Evolutionary conservation across 2,329 filamentous ascomycete species (phyloP).

Genomic region (Lecanicillium sp.): DNA sequence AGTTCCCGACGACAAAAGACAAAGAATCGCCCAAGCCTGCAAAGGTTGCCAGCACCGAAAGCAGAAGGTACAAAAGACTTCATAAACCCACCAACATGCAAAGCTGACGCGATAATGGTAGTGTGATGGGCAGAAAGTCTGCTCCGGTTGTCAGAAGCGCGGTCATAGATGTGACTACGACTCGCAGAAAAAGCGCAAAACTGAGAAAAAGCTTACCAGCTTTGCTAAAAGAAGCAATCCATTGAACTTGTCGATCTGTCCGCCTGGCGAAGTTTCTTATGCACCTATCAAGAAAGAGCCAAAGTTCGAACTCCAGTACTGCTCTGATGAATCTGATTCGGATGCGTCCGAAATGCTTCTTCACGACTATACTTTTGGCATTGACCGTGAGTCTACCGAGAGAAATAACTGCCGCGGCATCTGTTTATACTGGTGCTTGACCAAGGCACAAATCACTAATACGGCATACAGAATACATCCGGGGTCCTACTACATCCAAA

Average conservation of each 20-base stretch:
- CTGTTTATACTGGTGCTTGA: no score
- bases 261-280: no score
- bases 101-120: conserved; percentile 29
- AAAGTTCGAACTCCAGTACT: no score
- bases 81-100: no score
- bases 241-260: no score
- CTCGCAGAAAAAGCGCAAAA: conserved; percentile 18
- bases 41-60: conserved; percentile 60
- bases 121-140: conserved; percentile 55
- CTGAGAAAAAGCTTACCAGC: no score
- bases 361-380: no score
- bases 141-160: conserved; percentile 53
- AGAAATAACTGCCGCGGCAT: no score
- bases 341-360: no score
- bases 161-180: conserved; percentile 37
- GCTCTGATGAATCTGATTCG: no score
- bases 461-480: conserved; percentile 46
- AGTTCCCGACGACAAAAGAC: conserved; percentile 53
- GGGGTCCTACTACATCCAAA: conserved; percentile 57
- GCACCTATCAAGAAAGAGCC: no score
- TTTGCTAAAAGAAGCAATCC: neutral
- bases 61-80: conserved; percentile 50
- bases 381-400: no score
- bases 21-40: conserved; percentile 58
- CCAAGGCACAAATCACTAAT: neutral